Base-by-base conservation (phyloP, 352 stramenopile genomes). In the Thraustochytrium sp. region DNA sequence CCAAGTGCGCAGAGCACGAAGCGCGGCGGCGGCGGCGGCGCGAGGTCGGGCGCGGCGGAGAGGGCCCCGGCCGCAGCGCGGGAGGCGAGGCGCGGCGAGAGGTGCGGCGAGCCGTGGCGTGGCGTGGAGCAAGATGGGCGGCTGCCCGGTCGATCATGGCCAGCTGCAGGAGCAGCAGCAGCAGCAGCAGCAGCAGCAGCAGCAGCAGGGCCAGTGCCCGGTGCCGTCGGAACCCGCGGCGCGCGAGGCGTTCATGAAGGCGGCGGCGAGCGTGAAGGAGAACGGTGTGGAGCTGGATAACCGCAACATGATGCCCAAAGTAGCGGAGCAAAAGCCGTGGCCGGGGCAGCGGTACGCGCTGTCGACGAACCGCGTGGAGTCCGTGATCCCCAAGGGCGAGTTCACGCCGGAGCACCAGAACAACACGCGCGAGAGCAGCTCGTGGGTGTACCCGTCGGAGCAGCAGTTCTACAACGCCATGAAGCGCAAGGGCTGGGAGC, bases 381-480 rank as follows among this genome's bases (percentile, higher is more conserved):
- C 34, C 44, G 68, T 80, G 44, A 80, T 80, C 37, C 68, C 68
- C 48, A 80, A 80, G 68, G 48, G 31, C 36, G 68, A 80, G 31
- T 80, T 80, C 53, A 37, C 68, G 26, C 68, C 68, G 5, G 68
- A 68, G 1, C 68, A 80, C 49, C 68, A 80, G 38, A 80, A 63
- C 21, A 18, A 80, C 51, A 51, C 18, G 36, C 46, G 34, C 13
- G 68, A 80, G 68, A 80, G 68, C 68, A 63, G 44, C 68, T 68
- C 29, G 18, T 99, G 96, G 96, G 92, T 98, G 80, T 99, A 99
- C 86, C 96, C 96, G 42, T 97, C 90, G 37, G 95, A 98, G 87
- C 95, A 98, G 80, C 96, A 98, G 91, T 98, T 98, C 86, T 99
- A 94, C 86, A 97, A 98, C 86, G 95, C 96, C 83, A 98, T 98